Base-by-base conservation (phyloP, 371 early-diverging fungal species). In the Mortierella sp. region DNA sequence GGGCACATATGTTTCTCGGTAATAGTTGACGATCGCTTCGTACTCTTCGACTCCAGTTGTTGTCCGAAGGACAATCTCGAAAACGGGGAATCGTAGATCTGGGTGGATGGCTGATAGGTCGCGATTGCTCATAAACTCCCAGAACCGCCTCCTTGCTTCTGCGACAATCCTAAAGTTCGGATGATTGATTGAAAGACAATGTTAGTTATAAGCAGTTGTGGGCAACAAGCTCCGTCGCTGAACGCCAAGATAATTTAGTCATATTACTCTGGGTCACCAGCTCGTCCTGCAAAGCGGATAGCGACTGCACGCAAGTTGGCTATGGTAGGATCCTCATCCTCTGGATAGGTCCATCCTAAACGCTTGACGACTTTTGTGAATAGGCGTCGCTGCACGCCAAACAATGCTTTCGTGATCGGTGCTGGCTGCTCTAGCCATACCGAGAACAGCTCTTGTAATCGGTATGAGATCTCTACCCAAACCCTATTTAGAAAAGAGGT, bases 1-100 rank as follows among this genome's bases (percentile, higher is more conserved):
- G 3, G 87, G 88, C 15, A 90, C 78, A 36, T 75, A 67, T 16
- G 91, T 88, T 67, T 93, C 92, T 53, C 89, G 85, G 81, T 94
- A 96, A 70, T 95, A 88, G 45, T 91, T 88, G 60, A 93, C 84
- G 48, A 96, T 86, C 8, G 88, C 84, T 38, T 96, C 94, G 88
- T 93, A 96, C 65, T 95, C 96, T 47, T 89, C 88, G 24, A 86
- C 86, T 36, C 89, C 91, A 2, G 64, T 53, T 13, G 94, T 94
- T 74, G 92, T 85, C 52, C 84, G 67, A 28, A 97, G 84, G 4
- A 93, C 95, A 68, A 94, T 91, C 67, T 86, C 85, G 83, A 90
- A 97, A 0, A 95, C 94, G 3, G 93, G 84, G 32, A 91, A 90
- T n/a, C 96, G 94, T 24, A 98, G 77, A 83, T 97, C 94, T 48